Evolutionary conservation across 768 basidiomycete genomes (phyloP), one percentile per base, ranked within the genome.

Genomic region (Paxillus ammoniavirescens): DNA sequence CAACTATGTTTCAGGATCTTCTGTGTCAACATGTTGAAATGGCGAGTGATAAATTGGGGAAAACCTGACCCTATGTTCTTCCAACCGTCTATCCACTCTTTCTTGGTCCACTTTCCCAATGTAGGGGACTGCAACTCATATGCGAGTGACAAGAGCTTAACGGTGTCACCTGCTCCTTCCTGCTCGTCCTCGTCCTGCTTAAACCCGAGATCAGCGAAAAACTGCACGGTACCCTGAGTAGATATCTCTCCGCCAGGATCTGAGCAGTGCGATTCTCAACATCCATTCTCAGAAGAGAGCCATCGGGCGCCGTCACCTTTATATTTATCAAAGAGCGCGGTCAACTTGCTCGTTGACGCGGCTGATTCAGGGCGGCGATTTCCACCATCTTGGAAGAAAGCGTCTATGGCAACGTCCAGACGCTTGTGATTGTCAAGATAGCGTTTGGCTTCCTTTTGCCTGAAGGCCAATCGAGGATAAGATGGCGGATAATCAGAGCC

Each of bases 41-140:
- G 23, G 15, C 42, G 52, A 57, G 33, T 15, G 31, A 46, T 17
- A 38, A 7, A 36, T 37, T 26, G 42, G 23, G 18, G 46, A 35
- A 14, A 36, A 43, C 72, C 86, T 53, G 61, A 89, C 89, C 86
- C 81, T 35, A 89, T 71, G 13, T 61, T 66, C 68, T 84, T 88
- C 91, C 92, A 93, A 1, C 91, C 92, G 0, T 90, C 87, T 35
- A 82, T 61, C 91, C 91, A 95, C 0, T 83, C 86, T 55, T 81
- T 73, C 58, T 73, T 78, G 31, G 74, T 76, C 86, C 91, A 96
- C 53, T 79, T 75, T 2, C 89, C 91, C 48, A 95, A 74, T 54
- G 73, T 62, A 0, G 87, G 87, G 5, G 89, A 89, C 64, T 88
- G 86, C 23, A 93, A 78, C 61, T 93, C 89, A 61, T 78, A 91